These are phyloP conservation scores for Purpureocillium lavendulum DNA, from an alignment of 2,329 filamentous ascomycete species.

Conservation along the genomic window DNA sequence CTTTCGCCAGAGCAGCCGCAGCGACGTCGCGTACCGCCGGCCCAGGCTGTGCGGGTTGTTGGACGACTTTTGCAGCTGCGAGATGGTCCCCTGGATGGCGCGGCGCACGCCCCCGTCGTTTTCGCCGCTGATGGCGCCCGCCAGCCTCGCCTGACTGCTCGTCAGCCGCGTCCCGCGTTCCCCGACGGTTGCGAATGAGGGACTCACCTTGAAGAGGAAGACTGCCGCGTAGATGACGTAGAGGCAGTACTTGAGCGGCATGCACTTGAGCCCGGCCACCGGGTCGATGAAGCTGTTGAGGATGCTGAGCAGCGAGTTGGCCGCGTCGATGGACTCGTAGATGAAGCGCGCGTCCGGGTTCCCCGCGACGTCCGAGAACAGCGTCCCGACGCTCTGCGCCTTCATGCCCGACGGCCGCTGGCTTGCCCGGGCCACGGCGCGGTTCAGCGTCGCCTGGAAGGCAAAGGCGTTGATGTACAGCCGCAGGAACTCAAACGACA, in stretches of 20 bases:
- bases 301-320: slow-evolving; percentile 51
- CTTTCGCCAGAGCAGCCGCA: slow-evolving; percentile 51
- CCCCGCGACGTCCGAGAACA: slow-evolving; percentile 46
- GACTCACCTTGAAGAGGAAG: slow-evolving; percentile 53
- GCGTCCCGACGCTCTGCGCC: slow-evolving; percentile 24
- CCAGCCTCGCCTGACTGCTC: slow-evolving; percentile 38
- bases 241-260: slow-evolving; percentile 56
- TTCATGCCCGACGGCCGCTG: slow-evolving; percentile 23
- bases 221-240: slow-evolving; percentile 56
- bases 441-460: slow-evolving; percentile 60
- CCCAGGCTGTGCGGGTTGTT: slow-evolving; percentile 51
- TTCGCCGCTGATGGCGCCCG: slow-evolving; percentile 47
- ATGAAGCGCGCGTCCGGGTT: slow-evolving; percentile 58
- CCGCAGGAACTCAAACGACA: slow-evolving; percentile 65
- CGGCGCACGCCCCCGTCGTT: slow-evolving; percentile 48
- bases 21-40: slow-evolving; percentile 50
- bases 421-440: slow-evolving; percentile 24
- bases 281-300: slow-evolving; percentile 53
- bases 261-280: slow-evolving; percentile 49
- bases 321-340: slow-evolving; percentile 57
- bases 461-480: slow-evolving; percentile 70
- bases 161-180: no score
- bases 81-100: slow-evolving; percentile 49
- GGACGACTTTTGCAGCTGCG: slow-evolving; percentile 50
- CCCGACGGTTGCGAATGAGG: no score